phyloP scores from a whole-genome alignment of 768 basidiomycete species.

The Kwoniella dejecticola region DNA sequence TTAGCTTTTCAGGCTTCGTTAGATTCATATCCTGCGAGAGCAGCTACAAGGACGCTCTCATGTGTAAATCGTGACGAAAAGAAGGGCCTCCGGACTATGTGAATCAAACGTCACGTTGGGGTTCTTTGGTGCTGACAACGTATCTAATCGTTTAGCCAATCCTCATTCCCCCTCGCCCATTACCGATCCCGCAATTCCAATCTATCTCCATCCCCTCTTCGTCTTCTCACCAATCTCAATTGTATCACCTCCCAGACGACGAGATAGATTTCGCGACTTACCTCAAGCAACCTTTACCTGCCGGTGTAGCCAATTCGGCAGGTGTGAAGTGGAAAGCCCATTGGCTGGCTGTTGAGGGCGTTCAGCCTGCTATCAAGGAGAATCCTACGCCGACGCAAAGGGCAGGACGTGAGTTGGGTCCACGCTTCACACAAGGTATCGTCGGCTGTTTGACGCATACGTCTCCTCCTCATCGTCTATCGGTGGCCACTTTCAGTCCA shows the following conservation, averaged over 20 bases:
- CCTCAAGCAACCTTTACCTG: constrained; percentile 61
- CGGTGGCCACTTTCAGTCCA: too few species aligned
- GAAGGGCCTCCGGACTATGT: too few species aligned
- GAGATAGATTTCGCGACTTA: constrained; percentile 95
- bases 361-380: constrained; percentile 93
- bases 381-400: constrained; percentile 65
- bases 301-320: constrained; percentile 39
- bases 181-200: constrained; percentile 57
- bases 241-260: constrained; percentile 94
- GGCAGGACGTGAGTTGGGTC: constrained; percentile 40
- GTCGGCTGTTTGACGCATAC: too few species aligned
- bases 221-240: constrained; percentile 30
- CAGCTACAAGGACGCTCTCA: too few species aligned
- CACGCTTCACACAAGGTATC: too few species aligned
- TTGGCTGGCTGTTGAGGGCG: constrained; percentile 97
- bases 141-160: constrained; percentile 62
- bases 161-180: constrained; percentile 74
- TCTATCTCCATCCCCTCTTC: constrained; percentile 55
- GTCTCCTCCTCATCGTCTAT: too few species aligned
- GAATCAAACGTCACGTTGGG: too few species aligned
- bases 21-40: too few species aligned
- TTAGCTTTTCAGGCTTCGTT: neutral
- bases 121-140: neutral
- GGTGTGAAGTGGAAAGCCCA: constrained; percentile 65
- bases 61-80: too few species aligned